Evolutionary conservation across 2,329 filamentous ascomycete species (phyloP).

Genomic region (Aspergillus bombycis): DNA sequence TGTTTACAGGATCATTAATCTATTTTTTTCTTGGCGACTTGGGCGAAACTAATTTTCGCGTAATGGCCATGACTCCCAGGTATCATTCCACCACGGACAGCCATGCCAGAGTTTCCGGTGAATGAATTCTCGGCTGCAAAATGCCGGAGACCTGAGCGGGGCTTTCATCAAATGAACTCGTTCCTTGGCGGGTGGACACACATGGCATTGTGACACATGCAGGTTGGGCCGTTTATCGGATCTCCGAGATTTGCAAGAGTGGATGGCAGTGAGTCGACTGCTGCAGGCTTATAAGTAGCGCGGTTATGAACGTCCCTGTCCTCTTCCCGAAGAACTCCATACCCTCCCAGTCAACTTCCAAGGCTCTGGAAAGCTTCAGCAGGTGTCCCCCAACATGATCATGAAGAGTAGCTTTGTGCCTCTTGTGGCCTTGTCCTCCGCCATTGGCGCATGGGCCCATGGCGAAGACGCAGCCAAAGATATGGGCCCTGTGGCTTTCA

Average conservation of each 20-base stretch:
- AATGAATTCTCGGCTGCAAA: neutral
- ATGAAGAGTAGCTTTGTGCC: slow-evolving; percentile 14
- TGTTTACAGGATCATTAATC: slow-evolving; percentile 1
- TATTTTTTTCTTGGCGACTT: slow-evolving; percentile 8
- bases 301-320: neutral
- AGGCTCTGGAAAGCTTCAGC: neutral
- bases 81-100: slow-evolving; percentile 3
- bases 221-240: neutral
- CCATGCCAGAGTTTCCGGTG: slow-evolving; percentile 1
- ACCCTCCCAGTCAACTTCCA: neutral
- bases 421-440: slow-evolving; percentile 9
- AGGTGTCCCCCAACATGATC: neutral
- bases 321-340: neutral
- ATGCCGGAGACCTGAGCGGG: neutral
- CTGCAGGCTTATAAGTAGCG: slow-evolving; percentile 1
- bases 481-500: slow-evolving; percentile 63
- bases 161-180: neutral
- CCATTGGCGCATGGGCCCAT: slow-evolving; percentile 1
- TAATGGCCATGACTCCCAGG: neutral
- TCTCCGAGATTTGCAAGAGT: neutral
- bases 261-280: neutral
- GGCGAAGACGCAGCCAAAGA: slow-evolving; percentile 26
- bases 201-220: neutral
- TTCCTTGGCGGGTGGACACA: neutral
- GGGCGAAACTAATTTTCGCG: neutral